Evolutionary conservation across 371 early-diverging fungal genomes (phyloP), one percentile per base, ranked within the genome.

Genomic region (Saksenaea vasiformis): DNA sequence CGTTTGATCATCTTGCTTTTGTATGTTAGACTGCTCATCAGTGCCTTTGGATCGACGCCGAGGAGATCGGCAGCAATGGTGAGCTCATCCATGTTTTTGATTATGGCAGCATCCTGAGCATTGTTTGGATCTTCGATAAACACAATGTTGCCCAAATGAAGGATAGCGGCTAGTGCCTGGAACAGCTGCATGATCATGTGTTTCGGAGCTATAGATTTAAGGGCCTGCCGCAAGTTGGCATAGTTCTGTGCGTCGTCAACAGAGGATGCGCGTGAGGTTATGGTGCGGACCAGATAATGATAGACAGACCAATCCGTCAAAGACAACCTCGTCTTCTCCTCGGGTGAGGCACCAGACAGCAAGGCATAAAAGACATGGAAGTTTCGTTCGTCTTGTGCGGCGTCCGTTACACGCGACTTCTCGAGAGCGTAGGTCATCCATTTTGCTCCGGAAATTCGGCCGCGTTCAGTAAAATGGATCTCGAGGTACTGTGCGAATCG

Each of bases 301-400:
- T 67, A 60, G 19, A 61, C 63, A n/a, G 68, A 69, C 67, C 73
- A 62, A 47, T 73, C 73, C 3, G 64, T 64, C 3, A 77, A 41
- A 3, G 62, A 56, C 8, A 74, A 44, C 10, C 62, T 38, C 41
- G 55, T 56, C 51, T 39, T 56, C 68, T 60, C 51, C 67, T 57
- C 24, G 61, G 34, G 39, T 37, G 24, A 65, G 39, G 58, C 68
- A 31, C 68, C 73, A 13, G 80, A 79, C n/a, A 91, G 74, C 51
- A 97, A 76, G 47, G 91, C 86, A 72, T 96, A 93, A 72, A 98
- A 94, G 53, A 95, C 87, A 74, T 97, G 94, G 80, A 96, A 97
- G 76, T 91, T 95, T 65, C 92, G 86, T 65, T 95, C 90, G 56
- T 86, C 85, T 56, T 78, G 82, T n/a, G 83, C 57, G 0, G 82